Evolutionary conservation across 2,329 filamentous ascomycete species (phyloP).

Genomic region (Colletotrichum spinosum): DNA sequence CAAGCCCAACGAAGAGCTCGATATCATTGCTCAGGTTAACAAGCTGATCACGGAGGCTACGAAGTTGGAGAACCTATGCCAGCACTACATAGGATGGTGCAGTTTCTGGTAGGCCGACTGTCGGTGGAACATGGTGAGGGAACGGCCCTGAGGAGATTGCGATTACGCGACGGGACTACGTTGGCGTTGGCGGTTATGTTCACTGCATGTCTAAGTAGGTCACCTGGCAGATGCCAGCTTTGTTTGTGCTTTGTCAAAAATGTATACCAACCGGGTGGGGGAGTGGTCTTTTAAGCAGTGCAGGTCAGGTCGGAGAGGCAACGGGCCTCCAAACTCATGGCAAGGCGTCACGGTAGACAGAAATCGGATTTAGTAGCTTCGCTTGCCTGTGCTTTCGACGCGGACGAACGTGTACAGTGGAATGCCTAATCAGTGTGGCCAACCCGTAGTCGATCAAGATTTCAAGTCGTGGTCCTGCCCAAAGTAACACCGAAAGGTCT

Average conservation of each 20-base stretch:
- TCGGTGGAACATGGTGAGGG: background rate
- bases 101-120: constrained; percentile 82
- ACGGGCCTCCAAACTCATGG: constrained; percentile 3
- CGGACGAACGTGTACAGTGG: background rate
- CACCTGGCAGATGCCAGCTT: constrained; percentile 8
- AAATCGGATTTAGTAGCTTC: constrained; percentile 13
- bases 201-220: constrained; percentile 25
- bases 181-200: constrained; percentile 21
- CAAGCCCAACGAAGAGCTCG: constrained; percentile 85
- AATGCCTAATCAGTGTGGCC: background rate
- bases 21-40: constrained; percentile 89
- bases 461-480: background rate
- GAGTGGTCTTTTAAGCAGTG: constrained; percentile 7
- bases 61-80: constrained; percentile 95
- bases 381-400: background rate
- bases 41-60: constrained; percentile 95
- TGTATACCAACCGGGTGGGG: constrained; percentile 31
- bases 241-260: constrained; percentile 22
- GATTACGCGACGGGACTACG: background rate
- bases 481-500: constrained; percentile 22
- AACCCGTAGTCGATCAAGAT: background rate
- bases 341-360: constrained; percentile 34
- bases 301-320: background rate
- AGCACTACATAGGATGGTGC: constrained; percentile 99
- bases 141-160: background rate